Percentiles rank a stretch among this genome's conserved stretches.
These are phyloP conservation scores for Auricularia sp. DNA, from an alignment of 768 basidiomycete species.

Conservation along the genomic window DNA sequence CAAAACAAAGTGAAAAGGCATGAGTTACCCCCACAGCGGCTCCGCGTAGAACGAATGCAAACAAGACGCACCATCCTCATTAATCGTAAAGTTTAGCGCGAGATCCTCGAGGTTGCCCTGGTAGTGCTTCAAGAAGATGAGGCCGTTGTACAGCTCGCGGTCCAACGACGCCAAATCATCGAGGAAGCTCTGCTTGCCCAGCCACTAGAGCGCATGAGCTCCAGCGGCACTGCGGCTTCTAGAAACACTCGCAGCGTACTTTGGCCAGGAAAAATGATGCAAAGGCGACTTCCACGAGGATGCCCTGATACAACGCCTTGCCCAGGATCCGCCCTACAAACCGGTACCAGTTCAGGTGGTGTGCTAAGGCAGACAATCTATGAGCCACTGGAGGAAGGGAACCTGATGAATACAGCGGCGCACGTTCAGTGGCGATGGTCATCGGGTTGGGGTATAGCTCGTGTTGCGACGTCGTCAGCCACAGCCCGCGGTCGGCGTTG, in stretches of 20 bases:
- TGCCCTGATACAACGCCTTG: constrained; percentile 94
- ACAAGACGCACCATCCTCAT: constrained; percentile 59
- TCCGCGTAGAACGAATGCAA: too few species aligned
- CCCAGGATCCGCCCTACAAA: constrained; percentile 91
- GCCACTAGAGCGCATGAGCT: constrained; percentile 46
- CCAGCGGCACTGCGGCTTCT: background rate
- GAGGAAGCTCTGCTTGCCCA: constrained; percentile 82
- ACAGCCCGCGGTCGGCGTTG: constrained; percentile 86
- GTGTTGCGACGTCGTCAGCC: constrained; percentile 84
- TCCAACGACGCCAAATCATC: constrained; percentile 91
- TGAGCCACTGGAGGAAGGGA: background rate
- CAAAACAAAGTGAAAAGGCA: too few species aligned
- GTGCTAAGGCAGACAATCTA: constrained; percentile 34
- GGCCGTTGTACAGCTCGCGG: constrained; percentile 82
- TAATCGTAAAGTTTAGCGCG: constrained; percentile 80
- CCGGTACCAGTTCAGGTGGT: constrained; percentile 83
- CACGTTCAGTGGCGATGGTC: constrained; percentile 79
- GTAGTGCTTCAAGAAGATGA: constrained; percentile 90
- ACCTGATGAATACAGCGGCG: constrained; percentile 16
- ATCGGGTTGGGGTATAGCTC: constrained; percentile 95
- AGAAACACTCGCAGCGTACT: constrained; percentile 25
- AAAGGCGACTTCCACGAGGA: constrained; percentile 89
- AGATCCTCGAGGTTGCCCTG: constrained; percentile 78
- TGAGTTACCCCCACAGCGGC: background rate
- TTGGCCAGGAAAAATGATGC: constrained; percentile 92